phyloP scores from a whole-genome alignment of 2,329 filamentous ascomycete species.

The Penicillium psychrosexuale region DNA sequence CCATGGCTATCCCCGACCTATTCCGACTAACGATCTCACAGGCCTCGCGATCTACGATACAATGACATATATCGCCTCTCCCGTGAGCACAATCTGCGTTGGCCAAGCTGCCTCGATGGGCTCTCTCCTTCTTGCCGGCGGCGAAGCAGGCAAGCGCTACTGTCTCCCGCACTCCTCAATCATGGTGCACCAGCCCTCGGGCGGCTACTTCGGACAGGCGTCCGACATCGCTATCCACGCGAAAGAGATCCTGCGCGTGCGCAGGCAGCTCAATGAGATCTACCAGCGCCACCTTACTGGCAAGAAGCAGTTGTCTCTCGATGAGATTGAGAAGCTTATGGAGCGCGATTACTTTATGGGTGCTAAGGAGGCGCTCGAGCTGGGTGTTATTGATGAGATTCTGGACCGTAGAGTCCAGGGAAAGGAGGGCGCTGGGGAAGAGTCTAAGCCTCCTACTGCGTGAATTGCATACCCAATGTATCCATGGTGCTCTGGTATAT shows the following conservation, averaged over 20 bases:
- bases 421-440: constrained; percentile 22
- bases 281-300: constrained; percentile 79
- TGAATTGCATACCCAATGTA: constrained; percentile 1
- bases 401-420: constrained; percentile 49
- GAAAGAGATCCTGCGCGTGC: constrained; percentile 87
- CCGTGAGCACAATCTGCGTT: constrained; percentile 91
- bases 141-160: constrained; percentile 78
- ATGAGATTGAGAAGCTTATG: constrained; percentile 92
- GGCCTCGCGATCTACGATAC: constrained; percentile 90
- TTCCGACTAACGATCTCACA: constrained; percentile 8
- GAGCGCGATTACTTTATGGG: constrained; percentile 94
- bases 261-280: constrained; percentile 83
- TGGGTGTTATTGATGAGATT: constrained; percentile 91
- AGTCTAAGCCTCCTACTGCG: constrained; percentile 22
- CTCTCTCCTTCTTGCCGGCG: constrained; percentile 79
- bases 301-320: constrained; percentile 64
- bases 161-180: constrained; percentile 90
- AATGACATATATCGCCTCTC: constrained; percentile 92
- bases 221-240: constrained; percentile 93
- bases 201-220: constrained; percentile 65
- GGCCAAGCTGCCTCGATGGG: constrained; percentile 96
- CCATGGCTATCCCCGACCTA: neutral
- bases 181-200: constrained; percentile 95
- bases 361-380: constrained; percentile 79
- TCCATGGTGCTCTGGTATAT: neutral